These are phyloP conservation scores for Colletotrichum tabaci DNA, from an alignment of 2,329 filamentous ascomycete species.

Conservation along the genomic window DNA sequence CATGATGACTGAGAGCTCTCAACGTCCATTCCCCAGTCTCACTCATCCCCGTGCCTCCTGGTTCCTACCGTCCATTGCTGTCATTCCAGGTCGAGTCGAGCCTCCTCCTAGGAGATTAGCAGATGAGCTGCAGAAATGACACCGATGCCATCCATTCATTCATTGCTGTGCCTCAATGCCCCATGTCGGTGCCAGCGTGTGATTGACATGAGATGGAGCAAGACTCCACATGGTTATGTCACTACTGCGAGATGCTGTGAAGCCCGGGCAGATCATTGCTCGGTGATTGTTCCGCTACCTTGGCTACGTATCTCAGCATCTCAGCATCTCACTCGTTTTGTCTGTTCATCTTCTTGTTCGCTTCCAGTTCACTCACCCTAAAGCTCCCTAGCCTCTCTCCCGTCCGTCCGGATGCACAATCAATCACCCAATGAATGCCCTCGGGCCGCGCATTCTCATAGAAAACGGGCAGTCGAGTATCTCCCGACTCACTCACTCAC, in stretches of 20 bases:
- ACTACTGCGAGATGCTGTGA: conserved; percentile 31
- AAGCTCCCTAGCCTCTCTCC: neutral
- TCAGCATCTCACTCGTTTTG: neutral
- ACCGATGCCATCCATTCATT: no score
- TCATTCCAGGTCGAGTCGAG: neutral
- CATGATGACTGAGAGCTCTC: no score
- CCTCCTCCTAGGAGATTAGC: neutral
- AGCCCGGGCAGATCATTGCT: neutral
- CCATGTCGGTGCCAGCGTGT: conserved; percentile 9
- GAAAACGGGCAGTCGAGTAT: neutral
- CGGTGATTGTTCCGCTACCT: neutral
- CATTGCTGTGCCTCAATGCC: neutral
- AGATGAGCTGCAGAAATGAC: neutral
- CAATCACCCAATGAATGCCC: neutral
- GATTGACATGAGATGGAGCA: conserved; percentile 7
- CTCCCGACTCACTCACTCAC: neutral
- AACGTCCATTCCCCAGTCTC: neutral
- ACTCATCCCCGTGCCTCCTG: neutral
- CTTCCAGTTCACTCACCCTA: neutral
- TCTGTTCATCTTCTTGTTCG: conserved; percentile 14
- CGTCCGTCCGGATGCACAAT: no score
- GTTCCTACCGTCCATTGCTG: neutral
- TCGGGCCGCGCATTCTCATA: neutral
- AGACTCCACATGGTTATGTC: conserved; percentile 34
- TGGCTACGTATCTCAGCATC: neutral